These are phyloP conservation scores for Aspergillus amoenus DNA, from an alignment of 2,329 filamentous ascomycete species.

Conservation along the genomic window DNA sequence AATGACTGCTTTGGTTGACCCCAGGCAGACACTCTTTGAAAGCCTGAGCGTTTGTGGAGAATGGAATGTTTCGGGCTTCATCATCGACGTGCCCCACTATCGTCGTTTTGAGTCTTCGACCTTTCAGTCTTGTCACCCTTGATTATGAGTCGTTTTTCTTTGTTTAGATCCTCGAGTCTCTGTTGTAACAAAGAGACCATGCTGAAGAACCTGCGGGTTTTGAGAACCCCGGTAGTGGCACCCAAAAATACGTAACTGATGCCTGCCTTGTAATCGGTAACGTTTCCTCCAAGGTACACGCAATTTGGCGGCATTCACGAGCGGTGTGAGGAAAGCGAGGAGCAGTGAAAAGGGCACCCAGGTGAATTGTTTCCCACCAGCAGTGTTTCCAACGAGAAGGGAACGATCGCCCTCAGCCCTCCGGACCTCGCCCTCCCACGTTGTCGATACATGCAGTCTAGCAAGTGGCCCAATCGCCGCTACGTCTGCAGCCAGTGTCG, in stretches of 20 bases:
- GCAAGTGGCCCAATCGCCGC: neutral
- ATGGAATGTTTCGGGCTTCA: constrained; percentile 5
- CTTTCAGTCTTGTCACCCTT: neutral
- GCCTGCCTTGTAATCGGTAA: neutral
- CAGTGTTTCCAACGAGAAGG: too few relatives aligned
- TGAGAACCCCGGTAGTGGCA: too few relatives aligned
- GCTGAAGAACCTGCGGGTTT: too few relatives aligned
- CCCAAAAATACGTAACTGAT: too few relatives aligned
- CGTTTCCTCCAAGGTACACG: neutral
- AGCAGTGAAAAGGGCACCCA: too few relatives aligned
- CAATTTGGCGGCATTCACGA: neutral
- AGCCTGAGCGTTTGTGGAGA: neutral
- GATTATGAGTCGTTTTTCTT: constrained; percentile 9
- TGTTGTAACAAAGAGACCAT: neutral
- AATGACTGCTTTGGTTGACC: neutral
- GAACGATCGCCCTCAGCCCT: neutral
- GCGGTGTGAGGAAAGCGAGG: neutral
- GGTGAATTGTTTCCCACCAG: neutral
- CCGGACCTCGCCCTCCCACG: neutral
- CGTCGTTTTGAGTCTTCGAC: neutral
- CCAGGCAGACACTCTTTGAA: neutral
- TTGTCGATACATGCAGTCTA: neutral
- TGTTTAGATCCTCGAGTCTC: neutral
- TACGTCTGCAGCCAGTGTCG: constrained; percentile 10
- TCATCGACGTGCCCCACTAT: constrained; percentile 8